Evolutionary conservation across 345 rosid genomes (phyloP).

Genomic region (Citrus unshiu): DNA sequence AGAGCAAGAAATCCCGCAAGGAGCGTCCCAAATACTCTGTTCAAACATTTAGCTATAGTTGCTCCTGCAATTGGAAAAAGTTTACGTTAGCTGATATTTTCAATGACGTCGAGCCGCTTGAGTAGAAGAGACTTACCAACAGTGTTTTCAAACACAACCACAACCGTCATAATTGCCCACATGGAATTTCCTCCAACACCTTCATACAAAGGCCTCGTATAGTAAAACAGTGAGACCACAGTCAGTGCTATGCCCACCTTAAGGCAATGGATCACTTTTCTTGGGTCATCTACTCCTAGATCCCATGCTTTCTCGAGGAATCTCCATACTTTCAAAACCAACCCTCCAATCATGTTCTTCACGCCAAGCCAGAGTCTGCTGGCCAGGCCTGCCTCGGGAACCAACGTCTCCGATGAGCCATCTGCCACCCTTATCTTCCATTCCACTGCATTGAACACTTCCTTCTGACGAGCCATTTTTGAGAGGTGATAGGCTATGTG

Average conservation of each 20-base stretch:
- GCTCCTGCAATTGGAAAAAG: slow-evolving; percentile 29
- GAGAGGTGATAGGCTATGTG: background rate
- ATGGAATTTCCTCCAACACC: slow-evolving; percentile 51
- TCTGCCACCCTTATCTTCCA: slow-evolving; percentile 45
- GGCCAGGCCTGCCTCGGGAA: slow-evolving; percentile 19
- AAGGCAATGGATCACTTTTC: slow-evolving; percentile 41
- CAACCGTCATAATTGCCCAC: slow-evolving; percentile 61
- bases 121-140: slow-evolving; percentile 29
- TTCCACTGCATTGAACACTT: slow-evolving; percentile 23
- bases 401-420: slow-evolving; percentile 37
- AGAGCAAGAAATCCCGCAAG: slow-evolving; percentile 46
- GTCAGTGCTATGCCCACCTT: slow-evolving; percentile 44
- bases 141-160: slow-evolving; percentile 41
- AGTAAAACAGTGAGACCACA: slow-evolving; percentile 37
- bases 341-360: slow-evolving; percentile 13
- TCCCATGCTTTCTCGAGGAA: slow-evolving; percentile 34
- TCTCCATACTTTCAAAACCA: slow-evolving; percentile 17
- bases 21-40: slow-evolving; percentile 39
- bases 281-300: slow-evolving; percentile 34
- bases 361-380: slow-evolving; percentile 24
- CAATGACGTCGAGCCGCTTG: background rate
- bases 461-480: slow-evolving; percentile 23
- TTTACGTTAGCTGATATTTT: background rate
- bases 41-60: slow-evolving; percentile 34
- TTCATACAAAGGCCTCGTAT: slow-evolving; percentile 40